These are phyloP conservation scores for Collariella sp. DNA, from an alignment of 495 filamentous ascomycete species.

Conservation along the genomic window DNA sequence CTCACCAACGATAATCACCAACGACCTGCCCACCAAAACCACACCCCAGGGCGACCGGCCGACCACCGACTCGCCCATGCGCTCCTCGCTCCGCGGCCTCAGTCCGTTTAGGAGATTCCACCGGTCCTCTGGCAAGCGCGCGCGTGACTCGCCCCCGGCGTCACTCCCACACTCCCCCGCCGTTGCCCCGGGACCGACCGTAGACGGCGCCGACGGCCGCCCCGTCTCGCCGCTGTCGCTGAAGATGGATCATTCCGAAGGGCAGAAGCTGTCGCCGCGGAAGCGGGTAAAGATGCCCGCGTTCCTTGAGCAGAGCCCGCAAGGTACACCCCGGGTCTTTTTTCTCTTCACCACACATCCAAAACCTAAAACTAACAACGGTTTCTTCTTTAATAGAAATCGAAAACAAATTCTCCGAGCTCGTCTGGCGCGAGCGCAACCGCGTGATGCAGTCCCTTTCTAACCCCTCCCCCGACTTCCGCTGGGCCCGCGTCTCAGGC, in stretches of 20 bases:
- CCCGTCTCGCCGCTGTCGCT: conserved; percentile 23
- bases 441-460: conserved; percentile 40
- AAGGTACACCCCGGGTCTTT: conserved; percentile 19
- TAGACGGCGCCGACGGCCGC: conserved; percentile 18
- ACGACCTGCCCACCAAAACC: conserved; percentile 15
- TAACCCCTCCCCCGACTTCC: conserved; percentile 41
- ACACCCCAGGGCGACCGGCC: conserved; percentile 19
- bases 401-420: conserved; percentile 48
- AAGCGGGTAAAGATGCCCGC: conserved; percentile 30
- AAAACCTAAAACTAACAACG: not conserved
- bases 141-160: conserved; percentile 33
- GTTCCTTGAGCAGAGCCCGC: conserved; percentile 33
- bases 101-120: conserved; percentile 28
- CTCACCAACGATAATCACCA: conserved; percentile 16
- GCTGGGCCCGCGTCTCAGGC: conserved; percentile 45
- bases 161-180: conserved; percentile 25
- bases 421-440: conserved; percentile 54
- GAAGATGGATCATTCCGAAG: conserved; percentile 9
- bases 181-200: conserved; percentile 16
- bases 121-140: conserved; percentile 32
- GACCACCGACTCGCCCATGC: conserved; percentile 9
- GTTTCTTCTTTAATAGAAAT: too few relatives aligned
- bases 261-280: not conserved
- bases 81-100: conserved; percentile 22
- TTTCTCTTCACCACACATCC: not conserved